phyloP scores from a whole-genome alignment of 148 eudicot genomes.

The Camellia granthamiana region DNA sequence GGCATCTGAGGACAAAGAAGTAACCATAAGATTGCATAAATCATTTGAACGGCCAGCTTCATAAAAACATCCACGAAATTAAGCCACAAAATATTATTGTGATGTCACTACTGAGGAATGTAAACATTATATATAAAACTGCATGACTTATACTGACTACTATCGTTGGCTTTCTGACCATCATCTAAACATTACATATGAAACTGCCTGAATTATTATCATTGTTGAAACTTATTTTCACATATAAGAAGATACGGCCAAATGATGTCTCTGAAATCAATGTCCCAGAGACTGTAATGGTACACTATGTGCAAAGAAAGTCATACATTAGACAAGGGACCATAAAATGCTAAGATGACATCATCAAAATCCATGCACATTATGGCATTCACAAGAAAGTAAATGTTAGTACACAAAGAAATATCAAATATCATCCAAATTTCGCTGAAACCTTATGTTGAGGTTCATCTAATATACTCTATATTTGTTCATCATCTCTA shows the following conservation, averaged over 20 bases:
- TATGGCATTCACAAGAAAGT: too few species aligned
- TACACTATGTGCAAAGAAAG: background rate
- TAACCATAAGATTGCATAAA: background rate
- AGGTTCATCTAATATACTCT: too few species aligned
- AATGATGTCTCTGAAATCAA: background rate
- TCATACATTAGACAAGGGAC: background rate
- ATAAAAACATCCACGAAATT: background rate
- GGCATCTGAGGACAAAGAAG: conserved; percentile 17
- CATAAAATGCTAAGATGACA: background rate
- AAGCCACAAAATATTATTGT: background rate
- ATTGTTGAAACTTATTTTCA: background rate
- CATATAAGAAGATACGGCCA: background rate
- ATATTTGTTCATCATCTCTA: too few species aligned
- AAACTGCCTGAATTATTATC: background rate
- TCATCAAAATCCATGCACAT: background rate
- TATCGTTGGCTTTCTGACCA: too few species aligned
- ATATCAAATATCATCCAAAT: too few species aligned
- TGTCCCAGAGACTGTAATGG: background rate
- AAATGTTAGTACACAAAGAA: too few species aligned
- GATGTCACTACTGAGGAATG: background rate
- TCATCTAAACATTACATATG: background rate
- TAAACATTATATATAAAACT: conserved; percentile 1
- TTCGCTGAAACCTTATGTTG: too few species aligned
- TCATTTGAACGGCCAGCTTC: background rate
- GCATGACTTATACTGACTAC: background rate